A percentile compares a stretch with the other conserved stretches of the same genome.
Evolutionary conservation across 2,329 filamentous ascomycete genomes (phyloP).

Genomic region (Fusarium sp.): DNA sequence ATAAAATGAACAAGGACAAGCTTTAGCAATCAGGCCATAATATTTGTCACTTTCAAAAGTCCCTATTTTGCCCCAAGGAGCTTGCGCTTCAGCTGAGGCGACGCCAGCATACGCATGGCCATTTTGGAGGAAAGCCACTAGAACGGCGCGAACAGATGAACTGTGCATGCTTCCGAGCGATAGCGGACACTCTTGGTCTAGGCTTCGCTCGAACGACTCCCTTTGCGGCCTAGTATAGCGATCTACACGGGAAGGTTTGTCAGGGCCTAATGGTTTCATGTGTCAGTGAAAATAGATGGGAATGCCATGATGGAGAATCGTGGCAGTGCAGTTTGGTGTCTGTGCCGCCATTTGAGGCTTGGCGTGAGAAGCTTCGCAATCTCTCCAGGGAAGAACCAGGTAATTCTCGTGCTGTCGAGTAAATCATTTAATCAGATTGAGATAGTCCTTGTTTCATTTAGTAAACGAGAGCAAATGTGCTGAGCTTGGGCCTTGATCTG

Average conservation of each 20-base stretch:
- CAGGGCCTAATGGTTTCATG: conserved; percentile 30
- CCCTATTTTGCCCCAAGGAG: conserved; percentile 6
- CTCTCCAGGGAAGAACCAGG: conserved; percentile 18
- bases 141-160: conserved; percentile 18
- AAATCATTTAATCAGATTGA: conserved; percentile 7
- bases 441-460: conserved; percentile 19
- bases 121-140: conserved; percentile 10
- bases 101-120: conserved; percentile 44
- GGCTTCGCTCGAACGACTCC: conserved; percentile 27
- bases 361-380: conserved; percentile 32
- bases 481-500: conserved; percentile 7
- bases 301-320: conserved; percentile 26
- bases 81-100: conserved; percentile 18
- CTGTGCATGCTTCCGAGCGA: conserved; percentile 17
- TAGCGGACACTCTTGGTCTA: conserved; percentile 21
- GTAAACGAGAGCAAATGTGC: not conserved
- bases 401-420: not conserved
- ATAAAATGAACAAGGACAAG: not conserved
- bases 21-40: conserved; percentile 15
- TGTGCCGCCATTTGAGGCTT: conserved; percentile 13
- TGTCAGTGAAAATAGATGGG: conserved; percentile 15
- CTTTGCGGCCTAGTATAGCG: conserved; percentile 37
- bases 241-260: conserved; percentile 31
- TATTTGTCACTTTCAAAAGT: conserved; percentile 8
- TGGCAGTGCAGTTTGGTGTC: conserved; percentile 34